These are phyloP conservation scores for Fagopyrum homotropicum DNA, from an alignment of 148 eudicot species.

Conservation along the genomic window DNA sequence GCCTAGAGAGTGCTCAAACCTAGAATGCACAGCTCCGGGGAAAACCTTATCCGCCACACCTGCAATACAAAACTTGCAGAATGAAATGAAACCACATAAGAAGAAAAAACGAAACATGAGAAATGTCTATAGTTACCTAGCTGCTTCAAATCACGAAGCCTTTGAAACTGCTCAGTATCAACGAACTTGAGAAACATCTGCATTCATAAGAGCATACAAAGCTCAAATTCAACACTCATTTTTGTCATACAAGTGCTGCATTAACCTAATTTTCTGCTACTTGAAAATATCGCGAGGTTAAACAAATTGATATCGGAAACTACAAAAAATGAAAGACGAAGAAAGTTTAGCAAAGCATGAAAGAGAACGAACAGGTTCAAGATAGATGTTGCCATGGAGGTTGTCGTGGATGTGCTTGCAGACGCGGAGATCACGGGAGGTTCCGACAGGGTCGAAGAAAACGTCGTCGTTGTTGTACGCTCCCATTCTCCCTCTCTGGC, in stretches of 20 bases:
- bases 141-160: constrained; percentile 96
- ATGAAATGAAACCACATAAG: neutral
- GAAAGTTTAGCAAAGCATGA: neutral
- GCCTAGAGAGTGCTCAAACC: constrained; percentile 97
- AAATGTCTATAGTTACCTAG: constrained; percentile 43
- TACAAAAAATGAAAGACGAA: neutral
- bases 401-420: constrained; percentile 66
- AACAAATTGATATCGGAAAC: neutral
- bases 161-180: constrained; percentile 90
- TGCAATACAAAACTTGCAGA: constrained; percentile 17
- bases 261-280: neutral
- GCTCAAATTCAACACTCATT: neutral
- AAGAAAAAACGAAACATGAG: neutral
- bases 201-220: neutral
- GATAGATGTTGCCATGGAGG: constrained; percentile 74
- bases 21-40: constrained; percentile 98
- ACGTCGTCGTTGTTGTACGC: constrained; percentile 24
- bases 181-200: constrained; percentile 81
- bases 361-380: constrained; percentile 45
- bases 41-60: constrained; percentile 74
- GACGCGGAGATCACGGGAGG: constrained; percentile 27
- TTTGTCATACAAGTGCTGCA: neutral
- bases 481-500: constrained; percentile 33
- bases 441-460: neutral
- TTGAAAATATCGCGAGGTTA: neutral